Conservation (phyloP, 495 filamentous ascomycete genomes). For the Apodospora peruviana region DNA sequence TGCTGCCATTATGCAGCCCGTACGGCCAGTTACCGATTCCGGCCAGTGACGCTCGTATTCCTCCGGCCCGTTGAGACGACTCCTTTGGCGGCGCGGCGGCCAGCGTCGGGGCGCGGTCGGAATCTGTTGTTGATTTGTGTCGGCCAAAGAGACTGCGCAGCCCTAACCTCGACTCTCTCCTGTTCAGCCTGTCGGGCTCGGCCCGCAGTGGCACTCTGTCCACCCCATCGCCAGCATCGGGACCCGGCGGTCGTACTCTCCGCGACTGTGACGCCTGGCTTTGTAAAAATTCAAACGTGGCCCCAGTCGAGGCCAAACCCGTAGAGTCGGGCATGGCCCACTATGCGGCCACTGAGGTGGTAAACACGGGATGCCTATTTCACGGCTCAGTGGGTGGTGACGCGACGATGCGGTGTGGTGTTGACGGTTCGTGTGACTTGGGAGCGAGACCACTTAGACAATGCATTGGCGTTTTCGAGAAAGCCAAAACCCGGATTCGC, state of each 20-base stretch:
- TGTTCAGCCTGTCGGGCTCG: constrained; percentile 24
- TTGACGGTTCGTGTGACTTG: background rate
- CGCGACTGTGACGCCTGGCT: constrained; percentile 12
- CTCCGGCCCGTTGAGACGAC: constrained; percentile 20
- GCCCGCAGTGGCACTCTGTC: constrained; percentile 19
- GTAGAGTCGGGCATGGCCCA: constrained; percentile 15
- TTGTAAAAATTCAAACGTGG: constrained; percentile 15
- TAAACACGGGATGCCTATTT: constrained; percentile 9
- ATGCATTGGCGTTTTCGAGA: background rate
- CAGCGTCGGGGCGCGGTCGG: constrained; percentile 13
- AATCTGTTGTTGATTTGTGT: constrained; percentile 23
- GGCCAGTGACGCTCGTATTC: constrained; percentile 38
- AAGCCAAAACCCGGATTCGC: background rate
- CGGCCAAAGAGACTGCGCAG: constrained; percentile 43
- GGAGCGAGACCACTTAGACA: background rate
- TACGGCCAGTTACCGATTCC: constrained; percentile 40
- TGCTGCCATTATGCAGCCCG: constrained; percentile 17
- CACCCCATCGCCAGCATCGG: constrained; percentile 6
- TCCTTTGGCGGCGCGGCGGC: constrained; percentile 12
- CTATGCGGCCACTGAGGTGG: constrained; percentile 1
- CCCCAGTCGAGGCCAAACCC: constrained; percentile 15
- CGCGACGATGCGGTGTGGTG: background rate
- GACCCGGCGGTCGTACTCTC: constrained; percentile 20
- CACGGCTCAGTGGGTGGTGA: constrained; percentile 3
- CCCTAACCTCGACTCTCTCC: constrained; percentile 45